Evolutionary conservation across 2,329 filamentous ascomycete species (phyloP), one percentile per base, ranked within the genome.

Genomic region (Westerdykella aurantiaca): DNA sequence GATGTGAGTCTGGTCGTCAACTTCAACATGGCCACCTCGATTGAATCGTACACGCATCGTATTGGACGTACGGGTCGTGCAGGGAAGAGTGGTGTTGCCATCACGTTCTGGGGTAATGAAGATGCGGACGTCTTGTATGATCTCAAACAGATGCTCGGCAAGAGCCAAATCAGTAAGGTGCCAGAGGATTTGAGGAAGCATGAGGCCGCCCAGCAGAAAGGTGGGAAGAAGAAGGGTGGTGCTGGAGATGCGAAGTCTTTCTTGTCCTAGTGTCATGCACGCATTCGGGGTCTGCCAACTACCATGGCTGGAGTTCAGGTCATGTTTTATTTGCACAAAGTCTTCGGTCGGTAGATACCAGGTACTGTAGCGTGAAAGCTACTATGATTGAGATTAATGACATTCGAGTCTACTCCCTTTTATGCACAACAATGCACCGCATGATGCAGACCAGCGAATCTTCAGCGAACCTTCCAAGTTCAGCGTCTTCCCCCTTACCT

Each of bases 31-130:
- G 86, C 93, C 0, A 82, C 73, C 11, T 88, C 77, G 55, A 97
- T 98, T 55, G 93, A 98, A 72, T 85, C 81, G 62, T 98, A 98
- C 67, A 97, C 91, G 2, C 93, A 98, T 75, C 84, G 93, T 72
- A 86, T 98, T 60, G 93, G 93, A 68, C 85, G 93, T 72, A 98
- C 93, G 1, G 93, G 93, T 76, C 86, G 93, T 82, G 93, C 93
- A 2, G 93, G 93, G 49, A 97, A 97, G 80, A 90, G 81, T 56
- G 93, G 93, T 83, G 83, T 95, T 40, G 87, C 93, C 2, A 93
- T 98, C 51, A 98, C 93, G 0, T 98, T 98, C 75, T 69, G 97
- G 60, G 91, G 89, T 46, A 85, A 81, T 56, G 93, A 97, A 70
- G 93, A 98, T 71, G 65, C 79, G 1, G 93, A 96, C 66, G 84